phyloP scores from a whole-genome alignment of 129 eudicot species.

The Gnaphalium uliginosum region DNA sequence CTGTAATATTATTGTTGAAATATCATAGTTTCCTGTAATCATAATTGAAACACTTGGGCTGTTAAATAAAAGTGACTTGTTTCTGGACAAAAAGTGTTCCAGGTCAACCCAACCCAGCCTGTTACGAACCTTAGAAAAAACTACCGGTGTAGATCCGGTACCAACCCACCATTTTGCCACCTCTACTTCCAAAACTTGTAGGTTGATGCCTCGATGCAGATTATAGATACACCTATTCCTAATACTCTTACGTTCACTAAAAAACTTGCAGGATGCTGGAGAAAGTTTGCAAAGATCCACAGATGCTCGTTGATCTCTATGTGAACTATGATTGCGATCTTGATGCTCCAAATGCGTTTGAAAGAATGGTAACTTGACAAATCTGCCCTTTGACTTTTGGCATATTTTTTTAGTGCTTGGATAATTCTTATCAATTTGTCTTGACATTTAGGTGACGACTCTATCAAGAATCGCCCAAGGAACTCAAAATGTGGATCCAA shows the following conservation, averaged over 20 bases:
- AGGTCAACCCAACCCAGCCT: not conserved
- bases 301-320: slow-evolving; percentile 89
- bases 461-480: slow-evolving; percentile 96
- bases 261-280: slow-evolving; percentile 72
- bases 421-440: slow-evolving; percentile 19
- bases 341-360: slow-evolving; percentile 92
- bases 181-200: not conserved
- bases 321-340: slow-evolving; percentile 99
- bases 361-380: slow-evolving; percentile 60
- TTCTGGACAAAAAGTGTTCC: not conserved
- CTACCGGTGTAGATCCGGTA: not conserved
- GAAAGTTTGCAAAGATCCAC: slow-evolving; percentile 90
- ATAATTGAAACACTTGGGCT: not conserved
- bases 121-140: not conserved
- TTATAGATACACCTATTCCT: not conserved
- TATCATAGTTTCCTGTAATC: not conserved
- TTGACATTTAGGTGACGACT: slow-evolving; percentile 61
- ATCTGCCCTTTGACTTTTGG: not conserved
- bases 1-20: not conserved
- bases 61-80: not conserved
- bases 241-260: slow-evolving; percentile 9
- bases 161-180: slow-evolving; percentile 6
- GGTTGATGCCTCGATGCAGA: not conserved
- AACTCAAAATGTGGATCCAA: slow-evolving; percentile 84
- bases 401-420: slow-evolving; percentile 18